Evolutionary conservation across 2,329 filamentous ascomycete genomes (phyloP).

Genomic region (Fusarium paranaense): DNA sequence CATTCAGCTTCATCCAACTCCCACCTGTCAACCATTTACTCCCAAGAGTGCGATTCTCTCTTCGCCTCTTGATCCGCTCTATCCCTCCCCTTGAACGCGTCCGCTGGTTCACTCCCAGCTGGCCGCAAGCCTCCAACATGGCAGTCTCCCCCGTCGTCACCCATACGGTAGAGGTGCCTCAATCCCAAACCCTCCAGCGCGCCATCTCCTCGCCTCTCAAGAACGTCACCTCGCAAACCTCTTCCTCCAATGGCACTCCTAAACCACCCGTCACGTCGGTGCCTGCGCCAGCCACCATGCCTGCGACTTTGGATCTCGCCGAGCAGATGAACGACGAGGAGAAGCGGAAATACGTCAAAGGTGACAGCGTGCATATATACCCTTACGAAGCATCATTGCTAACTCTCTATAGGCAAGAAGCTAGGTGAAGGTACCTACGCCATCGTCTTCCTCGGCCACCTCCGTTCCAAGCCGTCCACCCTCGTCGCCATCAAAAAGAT

Average conservation of each 20-base stretch:
- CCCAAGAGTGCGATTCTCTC: neutral
- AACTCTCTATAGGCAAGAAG: slow-evolving; percentile 74
- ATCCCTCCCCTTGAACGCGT: neutral
- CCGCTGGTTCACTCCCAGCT: slow-evolving; percentile 22
- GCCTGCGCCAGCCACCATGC: slow-evolving; percentile 46
- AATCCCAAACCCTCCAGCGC: slow-evolving; percentile 41
- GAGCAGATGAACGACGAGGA: slow-evolving; percentile 86
- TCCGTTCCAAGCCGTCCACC: slow-evolving; percentile 76
- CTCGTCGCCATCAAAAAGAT: slow-evolving; percentile 95
- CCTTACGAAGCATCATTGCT: neutral
- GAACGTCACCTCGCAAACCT: slow-evolving; percentile 48
- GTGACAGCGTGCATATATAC: slow-evolving; percentile 51
- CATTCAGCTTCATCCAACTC: slow-evolving; percentile 18
- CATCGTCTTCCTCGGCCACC: slow-evolving; percentile 90
- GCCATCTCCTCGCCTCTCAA: slow-evolving; percentile 59
- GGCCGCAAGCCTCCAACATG: slow-evolving; percentile 49
- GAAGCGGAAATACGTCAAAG: slow-evolving; percentile 91
- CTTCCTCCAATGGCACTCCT: slow-evolving; percentile 60
- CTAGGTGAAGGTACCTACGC: slow-evolving; percentile 98
- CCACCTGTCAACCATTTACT: neutral
- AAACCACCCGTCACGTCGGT: slow-evolving; percentile 47
- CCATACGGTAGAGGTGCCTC: slow-evolving; percentile 50
- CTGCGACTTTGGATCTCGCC: slow-evolving; percentile 68
- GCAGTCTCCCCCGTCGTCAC: slow-evolving; percentile 61
- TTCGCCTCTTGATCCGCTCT: neutral